Evolutionary conservation across 2,329 filamentous ascomycete species (phyloP), one percentile per base, ranked within the genome.

Genomic region (Colletotrichum spaethianum): DNA sequence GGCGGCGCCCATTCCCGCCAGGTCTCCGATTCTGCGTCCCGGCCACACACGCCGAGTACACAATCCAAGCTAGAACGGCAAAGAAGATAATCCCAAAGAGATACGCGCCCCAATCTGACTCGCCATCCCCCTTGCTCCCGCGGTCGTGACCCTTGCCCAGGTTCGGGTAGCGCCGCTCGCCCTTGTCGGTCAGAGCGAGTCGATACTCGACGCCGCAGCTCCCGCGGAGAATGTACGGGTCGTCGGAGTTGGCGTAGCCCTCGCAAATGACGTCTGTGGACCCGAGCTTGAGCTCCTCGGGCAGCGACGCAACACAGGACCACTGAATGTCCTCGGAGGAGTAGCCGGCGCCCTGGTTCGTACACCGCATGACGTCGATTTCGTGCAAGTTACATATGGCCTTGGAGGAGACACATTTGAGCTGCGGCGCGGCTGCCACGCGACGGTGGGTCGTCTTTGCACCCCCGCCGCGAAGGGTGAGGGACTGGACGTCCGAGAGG

Each of bases 131-230:
- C 63, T 80, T 70, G 16, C 77, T 75, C 31, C 82, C 82, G 73
- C 81, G 82, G 2, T 77, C 82, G 33, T 78, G 79, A 55, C 77
- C 83, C 53, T 80, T 82, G 63, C 81, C 83, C 50, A 90, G 78
- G 46, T 88, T 80, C 1, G 93, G 93, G 80, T 93, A 95, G 76
- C 87, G 90, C 76, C 88, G 82, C 82, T 95, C 91, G 3, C 96
- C 96, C 73, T 88, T 86, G 14, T 92, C 90, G 1, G 95, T 98
- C 63, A 98, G 85, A 0, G 93, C 81, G 8, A 98, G 83, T 18
- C 92, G 88, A 82, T 98, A 98, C 83, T 98, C 94, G 31, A 98
- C 95, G 18, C 93, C 96, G 82, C 96, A 98, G 81, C 93, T 96
- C 28, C 96, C 96, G 78, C 93, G 95, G 65, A 98, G 84, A n/a